These are phyloP conservation scores for Paramyrothecium roridum DNA, from an alignment of 2,329 filamentous ascomycete genomes.

Conservation along the genomic window DNA sequence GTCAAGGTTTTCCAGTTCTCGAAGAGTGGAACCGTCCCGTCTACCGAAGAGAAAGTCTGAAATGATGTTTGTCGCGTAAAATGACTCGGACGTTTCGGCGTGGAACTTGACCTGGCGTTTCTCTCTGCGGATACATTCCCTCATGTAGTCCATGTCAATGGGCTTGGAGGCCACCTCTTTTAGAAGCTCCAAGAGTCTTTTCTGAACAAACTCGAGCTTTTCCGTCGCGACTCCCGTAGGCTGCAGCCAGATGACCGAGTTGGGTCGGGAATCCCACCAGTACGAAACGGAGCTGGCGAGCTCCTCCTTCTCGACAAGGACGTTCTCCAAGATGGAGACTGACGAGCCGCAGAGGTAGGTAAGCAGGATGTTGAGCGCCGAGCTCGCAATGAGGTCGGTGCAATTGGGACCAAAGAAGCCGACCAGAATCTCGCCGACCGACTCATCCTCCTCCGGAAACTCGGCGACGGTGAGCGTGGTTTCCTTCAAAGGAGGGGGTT, in stretches of 20 bases:
- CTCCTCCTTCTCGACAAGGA: slow-evolving; percentile 88
- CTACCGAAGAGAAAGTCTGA: slow-evolving; percentile 89
- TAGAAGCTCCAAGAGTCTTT: slow-evolving; percentile 79
- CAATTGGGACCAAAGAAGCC: slow-evolving; percentile 85
- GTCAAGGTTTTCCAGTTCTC: slow-evolving; percentile 50
- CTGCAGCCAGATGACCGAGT: slow-evolving; percentile 80
- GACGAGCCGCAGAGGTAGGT: slow-evolving; percentile 92
- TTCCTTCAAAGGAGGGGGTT: slow-evolving; percentile 68
- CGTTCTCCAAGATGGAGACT: slow-evolving; percentile 86
- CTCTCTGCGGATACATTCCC: slow-evolving; percentile 81
- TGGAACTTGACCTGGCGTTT: slow-evolving; percentile 78
- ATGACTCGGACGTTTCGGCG: slow-evolving; percentile 75
- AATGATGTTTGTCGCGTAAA: slow-evolving; percentile 83
- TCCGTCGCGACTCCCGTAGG: slow-evolving; percentile 84
- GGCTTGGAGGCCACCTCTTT: slow-evolving; percentile 76
- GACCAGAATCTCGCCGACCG: slow-evolving; percentile 81
- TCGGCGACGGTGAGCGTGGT: slow-evolving; percentile 76
- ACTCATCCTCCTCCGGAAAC: slow-evolving; percentile 96
- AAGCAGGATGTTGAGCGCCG: slow-evolving; percentile 75
- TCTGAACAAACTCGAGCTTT: slow-evolving; percentile 79
- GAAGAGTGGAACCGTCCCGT: slow-evolving; percentile 75
- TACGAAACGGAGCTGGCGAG: slow-evolving; percentile 83
- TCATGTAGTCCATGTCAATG: slow-evolving; percentile 86
- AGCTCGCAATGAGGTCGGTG: slow-evolving; percentile 63
- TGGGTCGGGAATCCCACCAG: slow-evolving; percentile 74